Evolutionary conservation across 768 basidiomycete genomes (phyloP), one percentile per base, ranked within the genome.

Genomic region (Collybiopsis confluens): DNA sequence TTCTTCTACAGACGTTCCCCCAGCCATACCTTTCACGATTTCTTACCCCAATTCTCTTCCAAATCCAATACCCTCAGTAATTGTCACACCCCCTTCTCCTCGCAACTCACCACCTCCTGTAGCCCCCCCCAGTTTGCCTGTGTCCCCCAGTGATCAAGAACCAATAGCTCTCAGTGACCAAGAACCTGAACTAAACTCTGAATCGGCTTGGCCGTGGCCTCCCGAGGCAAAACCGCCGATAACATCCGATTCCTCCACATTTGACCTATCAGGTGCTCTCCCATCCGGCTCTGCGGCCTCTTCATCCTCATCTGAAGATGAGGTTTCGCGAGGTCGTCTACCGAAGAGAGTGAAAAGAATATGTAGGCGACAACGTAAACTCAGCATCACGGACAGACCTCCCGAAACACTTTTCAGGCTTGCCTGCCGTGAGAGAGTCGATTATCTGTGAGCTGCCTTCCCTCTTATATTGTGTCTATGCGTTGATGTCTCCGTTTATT

Each of bases 341-440:
- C 4, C 47, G 8, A 48, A 2, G 18, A 37, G 21, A 36, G 36
- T n/a, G 18, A 35, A 10, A 47, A n/a, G 45, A n/a, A 33, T 11
- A 13, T 35, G 35, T 5, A 35, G 30, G 23, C 20, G 30, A 23
- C 20, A 6, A 11, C 42, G 23, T 15, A 24, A 21, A 33, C 20
- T 27, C 33, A 20, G 15, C 21, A 13, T 48, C 3, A 38, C 33
- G 4, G 35, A 48, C n/a, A 48, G 35, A 20, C 47, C 47, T 3
- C 21, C 47, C 20, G 47, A 48, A 37, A 36, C 47, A 10, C 47
- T 48, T 20, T 48, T 48, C 47, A 48, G 11, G 13, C 35, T 48
- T 36, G 47, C 47, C 35, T 48, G 47, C 37, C 47, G 47, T 5
- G 47, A 48, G 33, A 48, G 33, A 48, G 33, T 48, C 6, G 47